Conservation (phyloP, 106 monocot genomes). For the Dendrobium officinale region DNA sequence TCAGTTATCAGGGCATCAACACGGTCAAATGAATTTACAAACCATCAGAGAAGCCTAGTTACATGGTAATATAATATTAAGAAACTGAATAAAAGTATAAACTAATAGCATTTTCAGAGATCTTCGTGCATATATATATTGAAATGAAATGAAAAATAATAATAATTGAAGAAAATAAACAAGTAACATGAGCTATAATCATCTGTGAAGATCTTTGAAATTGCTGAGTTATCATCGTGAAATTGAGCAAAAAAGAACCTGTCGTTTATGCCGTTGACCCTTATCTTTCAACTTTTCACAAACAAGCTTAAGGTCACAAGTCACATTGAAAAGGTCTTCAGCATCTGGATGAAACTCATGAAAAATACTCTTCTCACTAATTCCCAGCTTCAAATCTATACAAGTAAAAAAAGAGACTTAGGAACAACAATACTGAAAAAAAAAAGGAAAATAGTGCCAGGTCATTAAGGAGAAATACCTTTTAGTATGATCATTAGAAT, state of each 20-base stretch:
- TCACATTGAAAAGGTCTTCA: slow-evolving; percentile 97
- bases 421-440: neutral
- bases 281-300: slow-evolving; percentile 89
- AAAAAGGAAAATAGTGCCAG: neutral
- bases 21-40: neutral
- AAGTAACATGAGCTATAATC: neutral
- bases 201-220: neutral
- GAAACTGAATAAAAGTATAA: too few relatives aligned
- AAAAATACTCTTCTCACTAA: slow-evolving; percentile 93
- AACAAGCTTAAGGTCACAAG: slow-evolving; percentile 94
- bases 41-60: neutral
- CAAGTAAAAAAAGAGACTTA: slow-evolving; percentile 4
- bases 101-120: too few relatives aligned
- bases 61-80: neutral
- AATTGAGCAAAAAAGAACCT: slow-evolving; percentile 36
- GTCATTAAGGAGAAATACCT: slow-evolving; percentile 25
- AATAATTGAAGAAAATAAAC: neutral
- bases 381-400: slow-evolving; percentile 89
- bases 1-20: neutral
- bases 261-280: slow-evolving; percentile 79
- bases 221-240: neutral
- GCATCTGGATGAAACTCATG: slow-evolving; percentile 99
- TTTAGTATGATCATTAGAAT: slow-evolving; percentile 93
- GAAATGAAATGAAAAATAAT: neutral
- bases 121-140: neutral